Evolutionary conservation across 306 rosid species (phyloP), one percentile per base, ranked within the genome.

Genomic region (Boehmeria nivea): DNA sequence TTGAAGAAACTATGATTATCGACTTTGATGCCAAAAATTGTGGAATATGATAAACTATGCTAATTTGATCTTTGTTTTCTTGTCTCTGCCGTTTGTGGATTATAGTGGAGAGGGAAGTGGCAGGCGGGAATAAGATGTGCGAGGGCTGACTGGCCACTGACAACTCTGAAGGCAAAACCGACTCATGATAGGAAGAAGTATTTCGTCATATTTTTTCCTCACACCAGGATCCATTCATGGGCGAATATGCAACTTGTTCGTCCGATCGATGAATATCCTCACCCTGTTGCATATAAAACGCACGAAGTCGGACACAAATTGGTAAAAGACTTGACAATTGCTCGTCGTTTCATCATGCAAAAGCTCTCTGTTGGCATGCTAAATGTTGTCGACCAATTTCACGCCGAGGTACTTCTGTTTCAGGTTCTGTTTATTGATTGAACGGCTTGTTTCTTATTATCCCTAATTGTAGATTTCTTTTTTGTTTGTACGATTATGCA

Each of bases 71-170:
- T 63, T 65, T 49, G 28, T 51, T 51, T 71, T 43, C 43, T n/a
- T n/a, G n/a, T n/a, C n/a, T n/a, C n/a, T n/a, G n/a, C n/a, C n/a
- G n/a, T n/a, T 38, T 33, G 51, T 73, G 75, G 73, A 75, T 63
- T 66, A 51, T 57, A 93, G 99, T 82, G 99, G 95, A 83, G 99
- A 70, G 99, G 99, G 61, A 93, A 83, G 78, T 87, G 99, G 99
- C 87, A 85, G 77, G 89, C 95, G 48, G 96, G 99, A 64, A 85
- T 93, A 66, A 78, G 95, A 74, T 93, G 99, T 60, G 80, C 87
- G 20, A 81, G 89, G 76, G 96, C 94, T 51, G 99, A 93, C 73
- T 87, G 96, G 94, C 99, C 99, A 0, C 76, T 93, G 66, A 78
- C 96, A 28, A 84, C 95, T 71, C 71, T 93, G 78, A 93, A 63